Percentiles rank a stretch among this genome's conserved stretches.
phyloP scores from a whole-genome alignment of 179 eudicot genomes.

The Drosera spatulata region DNA sequence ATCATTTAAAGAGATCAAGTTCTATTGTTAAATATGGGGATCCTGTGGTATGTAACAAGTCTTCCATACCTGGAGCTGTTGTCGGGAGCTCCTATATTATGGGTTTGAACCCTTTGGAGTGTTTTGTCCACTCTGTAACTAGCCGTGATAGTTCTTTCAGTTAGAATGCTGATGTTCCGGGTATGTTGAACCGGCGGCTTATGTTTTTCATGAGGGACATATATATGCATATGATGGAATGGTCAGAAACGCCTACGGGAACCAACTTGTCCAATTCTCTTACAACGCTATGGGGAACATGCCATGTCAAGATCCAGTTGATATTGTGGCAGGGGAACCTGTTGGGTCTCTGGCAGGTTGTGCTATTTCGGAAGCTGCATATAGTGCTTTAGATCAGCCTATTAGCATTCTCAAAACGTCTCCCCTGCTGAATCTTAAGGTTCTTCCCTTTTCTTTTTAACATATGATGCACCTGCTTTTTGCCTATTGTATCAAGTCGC shows the following conservation, averaged over 20 bases:
- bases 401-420: conserved; percentile 77
- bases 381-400: conserved; percentile 93
- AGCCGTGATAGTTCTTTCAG: conserved; percentile 75
- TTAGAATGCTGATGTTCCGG: conserved; percentile 89
- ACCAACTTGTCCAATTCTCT: conserved; percentile 70
- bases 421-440: conserved; percentile 82
- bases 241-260: conserved; percentile 78
- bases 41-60: not conserved
- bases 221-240: conserved; percentile 71
- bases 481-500: too few species aligned
- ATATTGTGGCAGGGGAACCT: conserved; percentile 50
- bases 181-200: conserved; percentile 55
- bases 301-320: conserved; percentile 10
- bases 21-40: too few species aligned
- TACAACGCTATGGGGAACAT: conserved; percentile 18
- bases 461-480: not conserved
- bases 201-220: conserved; percentile 88
- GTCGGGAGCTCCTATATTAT: conserved; percentile 43
- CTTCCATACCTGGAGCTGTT: too few species aligned
- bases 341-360: conserved; percentile 92
- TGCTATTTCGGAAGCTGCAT: conserved; percentile 92
- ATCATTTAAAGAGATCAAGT: conserved; percentile 21
- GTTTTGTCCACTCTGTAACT: conserved; percentile 71
- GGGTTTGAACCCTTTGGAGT: conserved; percentile 87
- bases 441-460: conserved; percentile 18